Percentiles rank a stretch among this genome's conserved stretches.
phyloP scores from a whole-genome alignment of 371 early-diverging fungal species.

The Chytridium lagenaria region DNA sequence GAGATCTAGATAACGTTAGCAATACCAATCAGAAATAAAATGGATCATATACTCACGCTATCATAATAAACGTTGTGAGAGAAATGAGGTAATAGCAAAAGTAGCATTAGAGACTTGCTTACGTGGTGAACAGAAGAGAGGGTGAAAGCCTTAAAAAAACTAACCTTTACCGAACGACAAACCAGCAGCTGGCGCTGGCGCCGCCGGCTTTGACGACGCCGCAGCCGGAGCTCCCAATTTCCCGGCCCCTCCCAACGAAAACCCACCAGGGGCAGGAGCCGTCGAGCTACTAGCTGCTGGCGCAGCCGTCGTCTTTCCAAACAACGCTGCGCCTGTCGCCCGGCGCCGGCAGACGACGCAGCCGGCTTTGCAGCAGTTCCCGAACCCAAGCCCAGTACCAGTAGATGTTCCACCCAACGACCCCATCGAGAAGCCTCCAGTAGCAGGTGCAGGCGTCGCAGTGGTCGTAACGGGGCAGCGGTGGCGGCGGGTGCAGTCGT shows the following conservation, averaged over 20 bases:
- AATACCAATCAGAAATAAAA: conserved; percentile 22
- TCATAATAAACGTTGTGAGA: too few species aligned
- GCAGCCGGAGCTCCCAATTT: conserved; percentile 1
- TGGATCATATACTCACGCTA: conserved; percentile 20
- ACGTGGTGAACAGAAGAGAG: neutral
- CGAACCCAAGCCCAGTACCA: too few species aligned
- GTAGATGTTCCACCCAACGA: too few species aligned
- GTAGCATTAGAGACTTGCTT: too few species aligned
- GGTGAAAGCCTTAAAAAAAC: conserved; percentile 4
- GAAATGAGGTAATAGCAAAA: neutral
- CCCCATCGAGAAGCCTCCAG: too few species aligned
- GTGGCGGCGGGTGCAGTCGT: conserved; percentile 30
- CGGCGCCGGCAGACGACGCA: neutral
- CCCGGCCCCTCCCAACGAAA: conserved; percentile 2
- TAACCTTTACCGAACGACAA: neutral
- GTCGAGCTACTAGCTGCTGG: neutral
- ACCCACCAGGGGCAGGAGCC: conserved; percentile 5
- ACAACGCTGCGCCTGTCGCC: conserved; percentile 21
- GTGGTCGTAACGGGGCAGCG: neutral
- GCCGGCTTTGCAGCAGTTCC: too few species aligned
- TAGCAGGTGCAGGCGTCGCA: neutral
- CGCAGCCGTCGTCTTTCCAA: conserved; percentile 15
- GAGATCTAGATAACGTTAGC: conserved; percentile 29
- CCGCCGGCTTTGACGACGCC: conserved; percentile 18
- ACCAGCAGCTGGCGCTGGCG: conserved; percentile 24